Evolutionary conservation across 768 basidiomycete species (phyloP).

Genomic region (Rhodocollybia butyracea): DNA sequence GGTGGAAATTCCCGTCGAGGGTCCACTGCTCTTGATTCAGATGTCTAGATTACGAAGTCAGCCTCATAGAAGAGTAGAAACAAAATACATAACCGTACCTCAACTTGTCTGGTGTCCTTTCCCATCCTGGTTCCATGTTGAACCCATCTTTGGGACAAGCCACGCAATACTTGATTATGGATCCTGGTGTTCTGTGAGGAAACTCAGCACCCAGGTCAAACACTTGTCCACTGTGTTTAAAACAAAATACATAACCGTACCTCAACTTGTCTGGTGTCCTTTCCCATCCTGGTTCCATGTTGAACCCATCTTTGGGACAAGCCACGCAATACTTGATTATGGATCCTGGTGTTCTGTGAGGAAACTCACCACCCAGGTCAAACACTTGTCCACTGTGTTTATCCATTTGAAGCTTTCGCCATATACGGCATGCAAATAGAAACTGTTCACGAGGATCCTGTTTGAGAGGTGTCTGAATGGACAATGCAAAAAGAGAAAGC

Average conservation of each 20-base stretch:
- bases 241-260: conserved; percentile 10
- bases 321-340: conserved; percentile 19
- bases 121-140: too few species aligned
- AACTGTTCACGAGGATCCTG: conserved; percentile 19
- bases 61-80: not conserved
- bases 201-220: too few species aligned
- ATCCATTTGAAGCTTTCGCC: conserved; percentile 15
- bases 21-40: conserved; percentile 7
- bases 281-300: conserved; percentile 17
- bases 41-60: too few species aligned
- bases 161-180: too few species aligned
- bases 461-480: not conserved
- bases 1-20: conserved; percentile 19
- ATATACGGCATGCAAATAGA: conserved; percentile 19
- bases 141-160: too few species aligned
- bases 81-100: too few species aligned
- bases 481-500: not conserved
- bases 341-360: conserved; percentile 8
- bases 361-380: conserved; percentile 15
- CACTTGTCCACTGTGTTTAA: too few species aligned
- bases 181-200: too few species aligned
- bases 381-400: conserved; percentile 20
- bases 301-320: conserved; percentile 26
- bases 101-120: too few species aligned
- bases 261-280: conserved; percentile 5